phyloP scores from a whole-genome alignment of 1,284 basidiomycete genomes.

The Cryptococcus sp. region DNA sequence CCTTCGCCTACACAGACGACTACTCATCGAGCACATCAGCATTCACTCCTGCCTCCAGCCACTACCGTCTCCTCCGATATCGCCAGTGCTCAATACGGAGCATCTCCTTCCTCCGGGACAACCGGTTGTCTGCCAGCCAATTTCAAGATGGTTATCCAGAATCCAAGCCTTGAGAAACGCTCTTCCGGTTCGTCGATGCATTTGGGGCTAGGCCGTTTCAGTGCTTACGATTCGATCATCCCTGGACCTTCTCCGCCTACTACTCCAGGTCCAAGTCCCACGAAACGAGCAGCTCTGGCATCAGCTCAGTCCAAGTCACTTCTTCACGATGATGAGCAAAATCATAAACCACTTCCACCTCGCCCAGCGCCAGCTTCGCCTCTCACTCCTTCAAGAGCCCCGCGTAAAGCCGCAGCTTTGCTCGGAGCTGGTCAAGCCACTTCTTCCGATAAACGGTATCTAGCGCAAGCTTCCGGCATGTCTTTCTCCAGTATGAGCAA shows the following conservation, averaged over 20 bases:
- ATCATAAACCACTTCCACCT: not conserved
- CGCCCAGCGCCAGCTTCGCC: slow-evolving; percentile 20
- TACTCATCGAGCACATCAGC: not conserved
- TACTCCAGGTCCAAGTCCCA: slow-evolving; percentile 20
- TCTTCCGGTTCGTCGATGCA: slow-evolving; percentile 21
- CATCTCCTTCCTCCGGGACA: too few species aligned
- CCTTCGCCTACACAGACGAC: slow-evolving; percentile 1
- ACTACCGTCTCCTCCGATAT: too few species aligned
- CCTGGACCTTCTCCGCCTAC: slow-evolving; percentile 22
- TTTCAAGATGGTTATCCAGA: too few species aligned
- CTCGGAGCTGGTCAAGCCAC: slow-evolving; percentile 23
- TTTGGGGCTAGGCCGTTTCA: slow-evolving; percentile 34
- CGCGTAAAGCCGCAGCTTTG: slow-evolving; percentile 36
- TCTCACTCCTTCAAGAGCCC: slow-evolving; percentile 37
- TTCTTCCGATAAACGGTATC: not conserved
- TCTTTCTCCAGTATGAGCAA: not conserved
- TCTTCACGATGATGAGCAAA: not conserved
- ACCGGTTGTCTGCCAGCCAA: too few species aligned
- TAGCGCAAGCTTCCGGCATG: not conserved
- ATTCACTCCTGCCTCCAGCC: too few species aligned
- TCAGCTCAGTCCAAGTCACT: not conserved
- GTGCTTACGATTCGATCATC: slow-evolving; percentile 22
- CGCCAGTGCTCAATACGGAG: too few species aligned
- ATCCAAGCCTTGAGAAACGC: too few species aligned
- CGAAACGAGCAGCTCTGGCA: slow-evolving; percentile 1